Conservation (phyloP, 2,329 filamentous ascomycete genomes). For the Leptographium radiaticola region DNA sequence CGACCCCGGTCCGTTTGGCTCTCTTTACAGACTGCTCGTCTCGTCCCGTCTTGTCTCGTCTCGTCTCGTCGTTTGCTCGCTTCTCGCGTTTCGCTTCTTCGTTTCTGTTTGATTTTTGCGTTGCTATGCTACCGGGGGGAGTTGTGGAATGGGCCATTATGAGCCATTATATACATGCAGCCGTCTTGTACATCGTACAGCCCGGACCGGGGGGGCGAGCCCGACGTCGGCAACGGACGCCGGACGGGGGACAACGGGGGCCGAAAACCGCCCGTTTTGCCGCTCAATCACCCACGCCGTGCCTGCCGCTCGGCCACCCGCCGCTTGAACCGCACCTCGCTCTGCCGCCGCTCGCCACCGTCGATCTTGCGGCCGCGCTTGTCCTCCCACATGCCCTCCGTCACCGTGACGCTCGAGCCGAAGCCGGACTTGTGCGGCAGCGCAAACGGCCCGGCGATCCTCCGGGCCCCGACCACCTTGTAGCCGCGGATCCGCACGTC, state of each 20-base stretch:
- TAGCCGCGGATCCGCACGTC: conserved; percentile 44
- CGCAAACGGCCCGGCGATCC: conserved; percentile 64
- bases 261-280: too few species aligned
- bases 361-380: conserved; percentile 82
- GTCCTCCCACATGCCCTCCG: conserved; percentile 90
- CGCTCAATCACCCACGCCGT: conserved; percentile 22
- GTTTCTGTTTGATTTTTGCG: too few species aligned
- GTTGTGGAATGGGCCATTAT: too few species aligned
- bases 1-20: too few species aligned
- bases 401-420: conserved; percentile 53
- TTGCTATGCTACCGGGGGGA: too few species aligned
- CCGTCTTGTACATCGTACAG: too few species aligned
- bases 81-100: too few species aligned
- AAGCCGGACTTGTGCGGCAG: conserved; percentile 51
- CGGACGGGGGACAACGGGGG: background rate
- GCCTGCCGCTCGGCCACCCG: conserved; percentile 68
- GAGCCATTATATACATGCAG: too few species aligned
- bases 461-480: conserved; percentile 52
- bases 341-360: conserved; percentile 82
- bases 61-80: too few species aligned
- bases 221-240: background rate
- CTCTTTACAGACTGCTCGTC: too few species aligned
- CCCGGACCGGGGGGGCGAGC: background rate
- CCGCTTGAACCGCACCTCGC: conserved; percentile 78
- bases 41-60: too few species aligned